phyloP scores from a whole-genome alignment of 2,329 filamentous ascomycete species.

The Penicillium sp. region DNA sequence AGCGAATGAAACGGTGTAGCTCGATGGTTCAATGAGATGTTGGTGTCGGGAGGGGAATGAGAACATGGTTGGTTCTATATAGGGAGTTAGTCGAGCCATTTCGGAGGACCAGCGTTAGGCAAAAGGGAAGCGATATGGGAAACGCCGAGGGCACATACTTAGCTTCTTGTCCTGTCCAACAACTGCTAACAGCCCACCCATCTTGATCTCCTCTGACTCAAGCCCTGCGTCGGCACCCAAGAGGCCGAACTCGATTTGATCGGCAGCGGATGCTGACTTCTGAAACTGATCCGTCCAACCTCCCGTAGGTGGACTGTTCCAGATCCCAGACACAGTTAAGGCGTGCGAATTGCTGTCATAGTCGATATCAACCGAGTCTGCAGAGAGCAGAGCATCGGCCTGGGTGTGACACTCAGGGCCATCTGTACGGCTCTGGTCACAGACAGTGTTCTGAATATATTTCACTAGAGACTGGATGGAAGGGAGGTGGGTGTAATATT shows the following conservation, averaged over 20 bases:
- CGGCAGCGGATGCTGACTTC: constrained; percentile 29
- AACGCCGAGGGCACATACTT: constrained; percentile 43
- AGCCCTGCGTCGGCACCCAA: constrained; percentile 60
- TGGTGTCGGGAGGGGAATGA: constrained; percentile 80
- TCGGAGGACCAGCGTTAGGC: background rate
- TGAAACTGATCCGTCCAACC: constrained; percentile 51
- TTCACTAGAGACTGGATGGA: constrained; percentile 56
- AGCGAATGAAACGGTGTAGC: constrained; percentile 65
- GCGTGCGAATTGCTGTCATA: constrained; percentile 68
- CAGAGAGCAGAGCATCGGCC: constrained; percentile 51
- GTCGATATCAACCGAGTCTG: constrained; percentile 72
- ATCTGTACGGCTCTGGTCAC: constrained; percentile 42
- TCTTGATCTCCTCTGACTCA: constrained; percentile 71
- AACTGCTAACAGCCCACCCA: constrained; percentile 76
- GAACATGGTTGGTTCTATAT: constrained; percentile 70
- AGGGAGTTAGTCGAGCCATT: constrained; percentile 6
- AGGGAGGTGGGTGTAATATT: constrained; percentile 69
- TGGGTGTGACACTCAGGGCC: constrained; percentile 51
- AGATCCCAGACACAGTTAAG: constrained; percentile 65
- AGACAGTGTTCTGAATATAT: constrained; percentile 56
- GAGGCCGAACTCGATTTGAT: constrained; percentile 77
- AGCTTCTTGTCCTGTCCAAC: constrained; percentile 72
- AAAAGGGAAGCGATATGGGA: background rate
- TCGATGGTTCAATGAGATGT: constrained; percentile 49
- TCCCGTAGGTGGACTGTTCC: constrained; percentile 44